phyloP scores from a whole-genome alignment of 441 rosid genomes.

The Codiaeum variegatum region DNA sequence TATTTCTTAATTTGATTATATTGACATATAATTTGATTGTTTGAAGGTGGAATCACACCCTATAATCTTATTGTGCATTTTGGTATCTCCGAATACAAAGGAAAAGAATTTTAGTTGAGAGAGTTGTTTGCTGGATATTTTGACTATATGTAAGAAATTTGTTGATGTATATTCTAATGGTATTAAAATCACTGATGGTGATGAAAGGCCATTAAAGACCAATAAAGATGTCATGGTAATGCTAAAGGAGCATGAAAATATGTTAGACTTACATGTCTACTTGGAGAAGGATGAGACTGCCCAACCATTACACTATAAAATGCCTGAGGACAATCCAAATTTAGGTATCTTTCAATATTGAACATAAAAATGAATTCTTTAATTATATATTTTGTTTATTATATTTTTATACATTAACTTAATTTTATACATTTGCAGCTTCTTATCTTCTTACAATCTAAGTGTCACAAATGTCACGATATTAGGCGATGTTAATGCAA shows the following conservation, averaged over 20 bases:
- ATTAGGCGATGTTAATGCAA: conserved; percentile 82
- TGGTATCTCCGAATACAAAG: background rate
- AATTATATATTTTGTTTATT: too few relatives aligned
- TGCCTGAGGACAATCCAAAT: background rate
- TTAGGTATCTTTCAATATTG: too few relatives aligned
- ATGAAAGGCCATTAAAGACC: background rate
- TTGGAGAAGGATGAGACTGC: background rate
- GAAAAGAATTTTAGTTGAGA: background rate
- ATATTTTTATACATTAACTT: too few relatives aligned
- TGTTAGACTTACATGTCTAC: background rate
- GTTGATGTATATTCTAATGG: background rate
- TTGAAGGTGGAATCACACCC: background rate
- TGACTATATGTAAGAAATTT: background rate
- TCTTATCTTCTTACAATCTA: conserved; percentile 65
- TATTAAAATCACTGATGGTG: background rate
- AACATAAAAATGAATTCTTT: too few relatives aligned
- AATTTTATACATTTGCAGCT: background rate
- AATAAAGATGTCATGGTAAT: background rate
- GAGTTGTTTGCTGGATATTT: background rate
- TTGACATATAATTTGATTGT: too few relatives aligned
- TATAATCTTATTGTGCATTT: background rate
- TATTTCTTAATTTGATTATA: too few relatives aligned
- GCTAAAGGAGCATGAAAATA: background rate
- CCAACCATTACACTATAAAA: background rate
- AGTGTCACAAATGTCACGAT: conserved; percentile 82